These are phyloP conservation scores for Discostella pseudostelligera DNA, from an alignment of 108 stramenopile species.

Conservation along the genomic window DNA sequence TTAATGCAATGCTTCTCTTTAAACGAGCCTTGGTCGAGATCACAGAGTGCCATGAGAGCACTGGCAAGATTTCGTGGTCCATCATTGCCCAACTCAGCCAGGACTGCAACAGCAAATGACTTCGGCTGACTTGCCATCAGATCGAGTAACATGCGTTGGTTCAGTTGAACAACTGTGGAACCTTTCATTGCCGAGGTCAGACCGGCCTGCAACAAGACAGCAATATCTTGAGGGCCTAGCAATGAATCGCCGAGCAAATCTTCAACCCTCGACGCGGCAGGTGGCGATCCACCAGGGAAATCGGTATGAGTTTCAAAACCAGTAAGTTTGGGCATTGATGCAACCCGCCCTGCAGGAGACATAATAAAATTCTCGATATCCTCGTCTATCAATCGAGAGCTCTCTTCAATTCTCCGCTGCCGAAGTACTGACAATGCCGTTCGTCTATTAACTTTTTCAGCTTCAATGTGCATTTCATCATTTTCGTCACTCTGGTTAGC, in stretches of 20 bases:
- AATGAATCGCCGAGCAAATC: conserved; percentile 85
- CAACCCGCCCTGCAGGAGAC: conserved; percentile 75
- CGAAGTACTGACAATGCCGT: conserved; percentile 27
- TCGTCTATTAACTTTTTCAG: conserved; percentile 22
- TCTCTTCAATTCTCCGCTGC: conserved; percentile 41
- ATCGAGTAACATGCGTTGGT: conserved; percentile 89
- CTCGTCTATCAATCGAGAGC: conserved; percentile 45
- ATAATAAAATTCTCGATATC: conserved; percentile 43
- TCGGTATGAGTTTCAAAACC: conserved; percentile 2
- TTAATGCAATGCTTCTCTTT: conserved; percentile 67
- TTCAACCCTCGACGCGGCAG: conserved; percentile 29
- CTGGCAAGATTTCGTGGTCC: conserved; percentile 78
- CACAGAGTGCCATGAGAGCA: conserved; percentile 65
- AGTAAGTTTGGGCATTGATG: conserved; percentile 51
- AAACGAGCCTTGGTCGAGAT: conserved; percentile 87
- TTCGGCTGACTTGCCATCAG: conserved; percentile 85
- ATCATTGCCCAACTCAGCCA: conserved; percentile 83
- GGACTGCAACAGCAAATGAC: conserved; percentile 79
- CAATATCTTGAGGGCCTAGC: conserved; percentile 86
- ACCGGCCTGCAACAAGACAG: conserved; percentile 87
- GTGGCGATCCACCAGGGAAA: background rate
- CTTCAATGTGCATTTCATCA: conserved; percentile 1
- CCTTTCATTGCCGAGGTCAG: conserved; percentile 85
- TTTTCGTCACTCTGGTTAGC: conserved; percentile 4
- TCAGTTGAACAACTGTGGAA: conserved; percentile 88